Conservation (phyloP, 164 flowering plant species). For the Nymphaea colorata region DNA sequence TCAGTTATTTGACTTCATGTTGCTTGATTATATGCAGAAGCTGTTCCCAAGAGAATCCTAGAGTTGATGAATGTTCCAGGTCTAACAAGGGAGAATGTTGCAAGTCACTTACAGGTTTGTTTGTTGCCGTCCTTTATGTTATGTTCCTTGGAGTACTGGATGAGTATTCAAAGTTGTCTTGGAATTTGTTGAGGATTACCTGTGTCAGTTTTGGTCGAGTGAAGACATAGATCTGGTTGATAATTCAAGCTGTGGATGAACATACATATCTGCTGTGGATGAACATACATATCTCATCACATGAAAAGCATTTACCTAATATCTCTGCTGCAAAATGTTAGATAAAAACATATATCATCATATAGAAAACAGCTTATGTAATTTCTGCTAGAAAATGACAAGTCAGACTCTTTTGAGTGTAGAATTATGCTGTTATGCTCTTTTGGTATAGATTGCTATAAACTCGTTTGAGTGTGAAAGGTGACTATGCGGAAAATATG, state of each 20-base stretch:
- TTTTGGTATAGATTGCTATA: background rate
- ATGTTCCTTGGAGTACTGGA: too few relatives aligned
- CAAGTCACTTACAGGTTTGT: constrained; percentile 89
- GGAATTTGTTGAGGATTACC: background rate
- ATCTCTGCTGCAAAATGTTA: too few relatives aligned
- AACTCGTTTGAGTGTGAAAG: background rate
- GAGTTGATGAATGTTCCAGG: constrained; percentile 92
- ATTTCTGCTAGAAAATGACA: too few relatives aligned
- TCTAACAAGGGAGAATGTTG: constrained; percentile 83
- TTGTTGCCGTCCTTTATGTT: background rate
- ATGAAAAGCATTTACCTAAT: too few relatives aligned
- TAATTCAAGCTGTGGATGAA: background rate
- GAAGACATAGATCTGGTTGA: background rate
- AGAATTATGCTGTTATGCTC: background rate
- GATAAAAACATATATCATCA: too few relatives aligned
- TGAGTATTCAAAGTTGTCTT: background rate
- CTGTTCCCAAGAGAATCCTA: constrained; percentile 87
- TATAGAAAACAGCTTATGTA: too few relatives aligned
- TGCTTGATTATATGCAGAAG: constrained; percentile 49
- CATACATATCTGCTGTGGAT: background rate
- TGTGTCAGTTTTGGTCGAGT: background rate
- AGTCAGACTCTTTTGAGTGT: too few relatives aligned
- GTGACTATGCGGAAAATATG: background rate
- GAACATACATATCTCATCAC: background rate
- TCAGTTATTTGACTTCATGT: background rate